Percentiles rank a stretch among this genome's conserved stretches.
Evolutionary conservation across 2,329 filamentous ascomycete genomes (phyloP).

Genomic region (Epichloe typhina): DNA sequence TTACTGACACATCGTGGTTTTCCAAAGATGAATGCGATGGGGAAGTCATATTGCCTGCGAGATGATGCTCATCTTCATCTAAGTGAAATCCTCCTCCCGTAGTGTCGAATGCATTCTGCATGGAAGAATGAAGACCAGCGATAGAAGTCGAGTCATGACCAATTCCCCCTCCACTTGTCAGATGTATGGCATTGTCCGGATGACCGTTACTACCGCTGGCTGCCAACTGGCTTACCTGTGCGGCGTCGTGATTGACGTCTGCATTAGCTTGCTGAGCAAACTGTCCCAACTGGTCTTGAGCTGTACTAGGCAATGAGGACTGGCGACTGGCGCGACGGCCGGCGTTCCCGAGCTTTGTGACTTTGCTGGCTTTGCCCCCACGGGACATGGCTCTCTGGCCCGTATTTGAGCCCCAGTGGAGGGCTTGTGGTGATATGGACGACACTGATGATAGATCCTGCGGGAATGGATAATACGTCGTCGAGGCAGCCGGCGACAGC

Average conservation of each 20-base stretch:
- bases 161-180: constrained; percentile 6
- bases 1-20: constrained; percentile 1
- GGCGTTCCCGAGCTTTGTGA: constrained; percentile 25
- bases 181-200: constrained; percentile 6
- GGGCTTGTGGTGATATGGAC: constrained; percentile 1
- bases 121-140: background rate
- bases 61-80: background rate
- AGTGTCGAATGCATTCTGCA: background rate
- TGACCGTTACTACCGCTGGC: background rate
- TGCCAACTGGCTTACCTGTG: constrained; percentile 1
- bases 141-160: constrained; percentile 5
- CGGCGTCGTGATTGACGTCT: background rate
- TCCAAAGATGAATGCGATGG: background rate
- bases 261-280: constrained; percentile 8
- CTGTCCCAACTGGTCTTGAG: constrained; percentile 21
- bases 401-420: background rate
- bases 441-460: constrained; percentile 2
- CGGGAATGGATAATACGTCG: constrained; percentile 1
- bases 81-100: background rate
- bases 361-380: constrained; percentile 29
- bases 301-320: constrained; percentile 12
- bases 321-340: constrained; percentile 12
- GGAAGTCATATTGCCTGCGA: background rate
- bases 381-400: constrained; percentile 10
- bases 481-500: constrained; percentile 12